These are phyloP conservation scores for Fusarium sp. DNA, from an alignment of 2,329 filamentous ascomycete genomes.

Conservation along the genomic window DNA sequence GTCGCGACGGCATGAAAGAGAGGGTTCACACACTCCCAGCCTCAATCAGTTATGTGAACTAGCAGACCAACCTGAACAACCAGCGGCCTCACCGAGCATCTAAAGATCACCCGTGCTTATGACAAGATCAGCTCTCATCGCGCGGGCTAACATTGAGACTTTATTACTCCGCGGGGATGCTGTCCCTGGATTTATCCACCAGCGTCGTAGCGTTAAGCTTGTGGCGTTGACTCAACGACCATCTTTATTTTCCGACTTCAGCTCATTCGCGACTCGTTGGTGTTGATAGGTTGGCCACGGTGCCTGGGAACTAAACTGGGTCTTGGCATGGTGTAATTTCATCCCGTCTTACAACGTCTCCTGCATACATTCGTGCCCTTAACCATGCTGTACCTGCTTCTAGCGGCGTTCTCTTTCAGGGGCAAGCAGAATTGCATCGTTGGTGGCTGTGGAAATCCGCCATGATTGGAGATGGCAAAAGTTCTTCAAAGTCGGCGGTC, in stretches of 20 bases:
- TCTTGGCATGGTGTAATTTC: slow-evolving; percentile 9
- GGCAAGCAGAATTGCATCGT: slow-evolving; percentile 1
- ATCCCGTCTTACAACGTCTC: slow-evolving; percentile 7
- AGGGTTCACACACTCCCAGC: not conserved
- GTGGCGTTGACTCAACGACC: slow-evolving; percentile 12
- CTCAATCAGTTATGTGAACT: not conserved
- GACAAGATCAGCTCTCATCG: not conserved
- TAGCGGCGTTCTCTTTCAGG: slow-evolving; percentile 5
- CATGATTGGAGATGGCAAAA: slow-evolving; percentile 4
- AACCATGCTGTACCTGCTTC: not conserved
- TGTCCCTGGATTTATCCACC: slow-evolving; percentile 5
- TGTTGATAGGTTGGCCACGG: slow-evolving; percentile 1
- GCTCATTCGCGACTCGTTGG: not conserved
- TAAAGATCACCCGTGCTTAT: not conserved
- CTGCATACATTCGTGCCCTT: not conserved
- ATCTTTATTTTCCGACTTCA: slow-evolving; percentile 1
- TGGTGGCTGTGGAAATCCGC: not conserved
- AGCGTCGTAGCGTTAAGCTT: not conserved
- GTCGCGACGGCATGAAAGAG: not conserved
- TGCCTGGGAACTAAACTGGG: not conserved
- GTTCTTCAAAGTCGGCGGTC: not conserved
- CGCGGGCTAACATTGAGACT: not conserved
- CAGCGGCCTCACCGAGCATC: not conserved
- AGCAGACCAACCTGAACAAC: not conserved
- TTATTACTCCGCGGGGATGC: slow-evolving; percentile 5